Conservation (phyloP, 495 filamentous ascomycete species). For the Lichenothelia convexa region DNA sequence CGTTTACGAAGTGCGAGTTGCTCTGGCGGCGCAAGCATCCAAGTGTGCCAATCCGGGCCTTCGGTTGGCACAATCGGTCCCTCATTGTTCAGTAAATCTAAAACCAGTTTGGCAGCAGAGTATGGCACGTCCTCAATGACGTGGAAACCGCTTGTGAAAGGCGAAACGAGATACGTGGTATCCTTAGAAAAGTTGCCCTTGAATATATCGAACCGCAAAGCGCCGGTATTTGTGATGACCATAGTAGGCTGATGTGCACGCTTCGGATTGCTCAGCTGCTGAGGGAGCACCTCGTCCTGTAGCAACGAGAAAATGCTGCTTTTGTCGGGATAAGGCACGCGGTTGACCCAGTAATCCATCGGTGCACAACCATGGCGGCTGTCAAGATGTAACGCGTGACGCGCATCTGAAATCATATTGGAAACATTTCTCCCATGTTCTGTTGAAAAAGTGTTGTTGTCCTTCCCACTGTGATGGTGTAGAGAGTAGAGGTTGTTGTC, state of each 20-base stretch:
- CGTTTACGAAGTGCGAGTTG: slow-evolving; percentile 9
- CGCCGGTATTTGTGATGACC: slow-evolving; percentile 71
- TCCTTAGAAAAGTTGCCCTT: slow-evolving; percentile 78
- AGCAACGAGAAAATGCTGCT: slow-evolving; percentile 70
- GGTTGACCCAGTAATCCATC: slow-evolving; percentile 58
- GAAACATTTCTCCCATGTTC: slow-evolving; percentile 58
- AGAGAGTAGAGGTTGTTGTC: slow-evolving; percentile 86
- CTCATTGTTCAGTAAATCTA: slow-evolving; percentile 56
- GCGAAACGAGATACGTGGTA: slow-evolving; percentile 66
- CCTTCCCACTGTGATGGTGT: slow-evolving; percentile 59
- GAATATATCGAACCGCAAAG: slow-evolving; percentile 89
- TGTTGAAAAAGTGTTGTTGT: slow-evolving; percentile 57
- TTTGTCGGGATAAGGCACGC: slow-evolving; percentile 47
- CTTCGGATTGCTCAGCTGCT: slow-evolving; percentile 29
- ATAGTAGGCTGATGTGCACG: slow-evolving; percentile 35
- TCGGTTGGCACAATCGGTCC: slow-evolving; percentile 32
- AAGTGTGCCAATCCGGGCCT: slow-evolving; percentile 1
- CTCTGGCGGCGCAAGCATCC: slow-evolving; percentile 24
- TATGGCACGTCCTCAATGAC: slow-evolving; percentile 69
- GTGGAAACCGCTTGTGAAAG: slow-evolving; percentile 67
- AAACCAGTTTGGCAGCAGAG: slow-evolving; percentile 45
- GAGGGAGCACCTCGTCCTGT: slow-evolving; percentile 51
- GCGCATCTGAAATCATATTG: slow-evolving; percentile 45
- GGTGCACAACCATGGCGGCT: slow-evolving; percentile 67
- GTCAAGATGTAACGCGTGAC: slow-evolving; percentile 55